Evolutionary conservation across 495 filamentous ascomycete species (phyloP), one percentile per base, ranked within the genome.

Genomic region (Penicillium daleae): DNA sequence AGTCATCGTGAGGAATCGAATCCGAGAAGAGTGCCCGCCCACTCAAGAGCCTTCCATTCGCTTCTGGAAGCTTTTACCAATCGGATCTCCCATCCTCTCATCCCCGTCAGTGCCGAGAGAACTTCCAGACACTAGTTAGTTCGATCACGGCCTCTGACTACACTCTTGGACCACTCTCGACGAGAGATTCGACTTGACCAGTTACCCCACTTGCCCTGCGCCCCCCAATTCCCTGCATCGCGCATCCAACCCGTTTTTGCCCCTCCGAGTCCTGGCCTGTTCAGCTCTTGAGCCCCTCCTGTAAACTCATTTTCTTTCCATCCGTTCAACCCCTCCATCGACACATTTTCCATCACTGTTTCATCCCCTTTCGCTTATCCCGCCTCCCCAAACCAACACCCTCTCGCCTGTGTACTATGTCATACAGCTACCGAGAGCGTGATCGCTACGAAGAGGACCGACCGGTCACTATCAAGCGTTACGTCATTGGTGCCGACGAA

Each of bases 371-470:
- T 62, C 51, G 52, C 22, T 55, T 50, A 60, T 31, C 29, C 26
- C 22, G n/a, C 53, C 22, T 60, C 21, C 13, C 29, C 12, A 8
- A n/a, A 27, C 37, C 56, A 32, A 27, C 29, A 55, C 21, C 39
- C 50, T 60, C 44, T 59, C 21, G 29, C 32, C 21, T 13, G 50
- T 66, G 49, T 60, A 68, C 68, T 63, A 82, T 82, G 80, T 81
- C 79, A 53, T 79, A 80, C 70, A 62, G 66, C 26, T 79, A 80
- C 65, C 72, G 77, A 74, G 76, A 81, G 56, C 71, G 70, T 29
- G 72, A 79, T 27, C 70, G 81, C 62, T 80, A 82, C 59, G 80
- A 76, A 67, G 77, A 82, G 57, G 77, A 80, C 57, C 77, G 80
- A 52, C 63, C 76, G 32, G 71, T 77, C 58, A 76, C 77, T 7